phyloP scores from a whole-genome alignment of 306 rosid species.

The Casuarina cunninghamiana region DNA sequence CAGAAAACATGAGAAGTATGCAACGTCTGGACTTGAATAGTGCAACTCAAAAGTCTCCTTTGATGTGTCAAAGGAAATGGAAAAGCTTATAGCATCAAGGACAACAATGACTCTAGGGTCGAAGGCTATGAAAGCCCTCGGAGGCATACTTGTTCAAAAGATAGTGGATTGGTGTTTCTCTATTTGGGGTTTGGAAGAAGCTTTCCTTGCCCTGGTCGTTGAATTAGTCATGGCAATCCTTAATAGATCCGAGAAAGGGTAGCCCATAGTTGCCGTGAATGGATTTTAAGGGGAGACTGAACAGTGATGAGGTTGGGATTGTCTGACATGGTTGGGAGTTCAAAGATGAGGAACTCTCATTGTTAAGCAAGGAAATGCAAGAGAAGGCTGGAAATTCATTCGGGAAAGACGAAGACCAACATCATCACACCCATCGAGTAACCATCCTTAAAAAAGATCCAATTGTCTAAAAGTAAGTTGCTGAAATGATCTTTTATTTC shows the following conservation, averaged over 20 bases:
- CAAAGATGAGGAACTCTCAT: neutral
- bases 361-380: too few relatives aligned
- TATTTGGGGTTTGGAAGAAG: slow-evolving; percentile 52
- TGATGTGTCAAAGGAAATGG: slow-evolving; percentile 51
- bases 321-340: neutral
- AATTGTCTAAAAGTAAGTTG: too few relatives aligned
- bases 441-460: too few relatives aligned
- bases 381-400: too few relatives aligned
- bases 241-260: slow-evolving; percentile 55
- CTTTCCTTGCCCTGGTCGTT: slow-evolving; percentile 60
- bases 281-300: slow-evolving; percentile 41
- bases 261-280: slow-evolving; percentile 67
- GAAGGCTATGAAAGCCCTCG: slow-evolving; percentile 62
- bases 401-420: too few relatives aligned
- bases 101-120: slow-evolving; percentile 51
- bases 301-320: neutral
- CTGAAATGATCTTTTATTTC: too few relatives aligned
- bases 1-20: slow-evolving; percentile 33
- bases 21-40: slow-evolving; percentile 65
- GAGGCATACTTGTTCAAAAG: slow-evolving; percentile 73
- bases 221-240: slow-evolving; percentile 57
- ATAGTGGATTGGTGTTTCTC: slow-evolving; percentile 52
- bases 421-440: too few relatives aligned
- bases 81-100: slow-evolving; percentile 61
- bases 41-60: slow-evolving; percentile 36